These are phyloP conservation scores for Scheffersomyces stipitis DNA, from an alignment of 805 yeast species.

Conservation along the genomic window DNA sequence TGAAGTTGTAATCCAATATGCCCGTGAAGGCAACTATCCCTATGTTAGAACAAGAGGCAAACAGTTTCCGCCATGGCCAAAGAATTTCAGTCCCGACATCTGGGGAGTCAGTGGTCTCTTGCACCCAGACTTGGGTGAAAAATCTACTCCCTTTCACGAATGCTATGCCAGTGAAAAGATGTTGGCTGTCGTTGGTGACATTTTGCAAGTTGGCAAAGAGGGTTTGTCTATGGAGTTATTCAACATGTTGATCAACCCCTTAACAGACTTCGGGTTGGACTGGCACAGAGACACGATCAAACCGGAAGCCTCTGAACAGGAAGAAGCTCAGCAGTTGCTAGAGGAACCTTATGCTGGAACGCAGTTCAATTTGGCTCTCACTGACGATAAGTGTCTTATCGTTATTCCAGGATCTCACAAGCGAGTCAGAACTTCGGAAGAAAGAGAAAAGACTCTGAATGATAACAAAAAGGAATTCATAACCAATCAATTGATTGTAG, in stretches of 20 bases:
- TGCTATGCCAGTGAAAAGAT: conserved; percentile 40
- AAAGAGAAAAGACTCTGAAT: conserved; percentile 38
- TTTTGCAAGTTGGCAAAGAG: conserved; percentile 37
- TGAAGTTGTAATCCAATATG: conserved; percentile 35
- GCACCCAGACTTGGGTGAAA: conserved; percentile 44
- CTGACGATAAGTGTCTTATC: conserved; percentile 46
- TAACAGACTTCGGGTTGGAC: conserved; percentile 51
- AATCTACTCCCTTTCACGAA: conserved; percentile 38
- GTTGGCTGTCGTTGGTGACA: conserved; percentile 40
- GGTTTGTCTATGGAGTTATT: conserved; percentile 48
- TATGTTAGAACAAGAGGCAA: conserved; percentile 50
- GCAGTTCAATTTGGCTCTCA: conserved; percentile 51
- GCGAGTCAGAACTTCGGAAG: conserved; percentile 45
- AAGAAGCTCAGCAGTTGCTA: conserved; percentile 41
- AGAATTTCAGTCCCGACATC: conserved; percentile 48
- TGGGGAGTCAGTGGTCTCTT: conserved; percentile 53
- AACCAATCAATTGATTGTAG: conserved; percentile 39
- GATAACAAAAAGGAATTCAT: conserved; percentile 35
- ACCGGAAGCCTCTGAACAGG: conserved; percentile 45
- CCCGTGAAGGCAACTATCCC: conserved; percentile 50
- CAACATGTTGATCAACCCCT: conserved; percentile 53
- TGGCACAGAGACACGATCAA: conserved; percentile 55
- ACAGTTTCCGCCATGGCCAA: conserved; percentile 61
- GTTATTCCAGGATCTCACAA: conserved; percentile 50
- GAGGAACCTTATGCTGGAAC: conserved; percentile 46